Evolutionary conservation across 1,284 basidiomycete species (phyloP).

Genomic region (Malassezia arunalokei): DNA sequence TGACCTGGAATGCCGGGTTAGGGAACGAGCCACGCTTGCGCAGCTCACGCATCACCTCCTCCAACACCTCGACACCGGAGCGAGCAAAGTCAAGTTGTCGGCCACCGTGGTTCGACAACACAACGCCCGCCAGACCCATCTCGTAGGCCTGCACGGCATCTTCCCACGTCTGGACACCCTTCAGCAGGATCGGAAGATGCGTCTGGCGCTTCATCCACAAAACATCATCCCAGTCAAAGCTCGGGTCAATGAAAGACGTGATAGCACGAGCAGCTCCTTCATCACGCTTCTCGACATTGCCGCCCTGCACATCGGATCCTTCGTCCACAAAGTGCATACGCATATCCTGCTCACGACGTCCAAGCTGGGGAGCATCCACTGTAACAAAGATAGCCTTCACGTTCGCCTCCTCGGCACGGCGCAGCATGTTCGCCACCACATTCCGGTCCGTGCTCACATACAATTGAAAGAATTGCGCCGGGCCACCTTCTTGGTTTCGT

Average conservation of each 20-base stretch:
- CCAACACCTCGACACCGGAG: constrained; percentile 40
- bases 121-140: constrained; percentile 51
- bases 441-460: constrained; percentile 68
- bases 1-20: constrained; percentile 55
- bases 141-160: constrained; percentile 57
- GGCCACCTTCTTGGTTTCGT: constrained; percentile 53
- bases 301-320: constrained; percentile 45
- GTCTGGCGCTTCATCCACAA: constrained; percentile 66
- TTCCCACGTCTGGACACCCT: constrained; percentile 56
- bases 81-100: constrained; percentile 38
- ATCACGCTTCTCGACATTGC: constrained; percentile 21
- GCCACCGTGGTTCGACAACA: constrained; percentile 50
- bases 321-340: constrained; percentile 39
- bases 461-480: constrained; percentile 49
- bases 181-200: constrained; percentile 68
- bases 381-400: constrained; percentile 75
- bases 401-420: constrained; percentile 59
- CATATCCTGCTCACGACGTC: constrained; percentile 70
- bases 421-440: constrained; percentile 60
- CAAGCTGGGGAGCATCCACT: constrained; percentile 73
- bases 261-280: constrained; percentile 48
- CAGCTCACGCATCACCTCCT: constrained; percentile 54
- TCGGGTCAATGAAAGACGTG: constrained; percentile 50
- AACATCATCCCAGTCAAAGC: constrained; percentile 52
- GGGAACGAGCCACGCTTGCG: constrained; percentile 55